Evolutionary conservation across 225 moss, liverwort and hornwort species (phyloP).

Genomic region (Polytrichum formosum): DNA sequence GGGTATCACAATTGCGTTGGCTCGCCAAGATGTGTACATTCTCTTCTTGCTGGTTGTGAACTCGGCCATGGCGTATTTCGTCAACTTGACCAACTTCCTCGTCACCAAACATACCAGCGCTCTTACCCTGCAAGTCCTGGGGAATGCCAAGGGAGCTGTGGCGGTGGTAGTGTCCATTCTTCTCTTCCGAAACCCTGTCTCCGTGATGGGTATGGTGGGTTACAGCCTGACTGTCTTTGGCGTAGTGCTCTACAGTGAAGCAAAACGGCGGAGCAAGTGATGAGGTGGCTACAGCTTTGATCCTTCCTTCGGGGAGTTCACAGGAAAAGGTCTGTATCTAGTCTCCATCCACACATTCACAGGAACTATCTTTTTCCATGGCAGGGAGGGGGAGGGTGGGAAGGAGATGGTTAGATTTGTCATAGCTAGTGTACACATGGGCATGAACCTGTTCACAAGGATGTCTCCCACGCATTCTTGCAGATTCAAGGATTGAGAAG

Average conservation of each 20-base stretch:
- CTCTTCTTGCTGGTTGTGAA: constrained; percentile 71
- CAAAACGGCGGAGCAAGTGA: constrained; percentile 84
- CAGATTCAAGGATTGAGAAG: background rate
- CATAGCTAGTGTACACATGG: background rate
- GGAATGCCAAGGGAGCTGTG: constrained; percentile 96
- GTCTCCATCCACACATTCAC: background rate
- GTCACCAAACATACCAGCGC: constrained; percentile 98
- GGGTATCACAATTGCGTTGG: constrained; percentile 71
- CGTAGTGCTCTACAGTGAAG: constrained; percentile 94
- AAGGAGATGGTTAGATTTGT: background rate
- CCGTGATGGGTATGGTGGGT: constrained; percentile 85
- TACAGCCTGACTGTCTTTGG: constrained; percentile 86
- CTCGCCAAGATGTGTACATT: constrained; percentile 61
- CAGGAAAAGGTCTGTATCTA: background rate
- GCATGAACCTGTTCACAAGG: background rate
- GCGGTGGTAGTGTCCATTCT: constrained; percentile 97
- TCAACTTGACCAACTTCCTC: constrained; percentile 94
- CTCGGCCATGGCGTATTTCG: constrained; percentile 97
- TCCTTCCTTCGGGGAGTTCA: background rate
- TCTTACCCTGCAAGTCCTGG: constrained; percentile 90
- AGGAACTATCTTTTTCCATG: background rate
- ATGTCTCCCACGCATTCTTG: background rate
- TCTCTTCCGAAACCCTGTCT: constrained; percentile 90
- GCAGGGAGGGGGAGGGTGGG: background rate
- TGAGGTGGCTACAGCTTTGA: background rate